Base-by-base conservation (phyloP, 2,329 filamentous ascomycete genomes). In the Fonsecaea pedrosoi region DNA sequence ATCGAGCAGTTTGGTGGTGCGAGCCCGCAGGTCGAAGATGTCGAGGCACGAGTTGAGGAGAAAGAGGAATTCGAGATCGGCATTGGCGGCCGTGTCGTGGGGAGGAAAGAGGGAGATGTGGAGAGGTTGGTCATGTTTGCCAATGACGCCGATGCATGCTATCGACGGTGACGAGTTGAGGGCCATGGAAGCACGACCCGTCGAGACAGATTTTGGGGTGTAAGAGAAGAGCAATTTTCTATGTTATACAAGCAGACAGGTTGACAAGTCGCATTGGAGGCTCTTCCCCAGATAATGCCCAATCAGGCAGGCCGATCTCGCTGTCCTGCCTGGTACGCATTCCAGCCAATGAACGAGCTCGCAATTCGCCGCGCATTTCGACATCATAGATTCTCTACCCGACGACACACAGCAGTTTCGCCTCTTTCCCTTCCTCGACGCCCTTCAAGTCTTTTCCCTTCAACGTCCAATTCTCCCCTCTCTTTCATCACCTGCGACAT, bases 91-190 rank as follows among this genome's bases (percentile, higher is more conserved):
- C 18, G 59, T 54, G 75, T 86, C 83, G 83, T 91, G 86, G 55
- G 89, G 90, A 60, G 92, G 91, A 80, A 97, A 97, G 77, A 96
- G 88, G 68, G 92, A 89, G 74, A 97, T 91, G 81, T 98, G 94
- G 71, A 98, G 90, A 66, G 94, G 95, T 77, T 97, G 97, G 82
- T 98, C 96, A 79, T 96, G 91, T 81, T 95, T 93, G 73, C 95
- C 94, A 74, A 99, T 96, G 60, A 98, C 85, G 79, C 93, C 94
- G 74, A 99, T 89, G 77, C 94, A 97, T 79, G 92, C 94, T 79
- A 98, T 95, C 40, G 90, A 92, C 35, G 94, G 90, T 63, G 78
- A 76, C 45, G 82, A 67, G 45, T 70, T 70, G 54, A 71, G 61
- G 25, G 67, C 69, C 71, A 71, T 73, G 18, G 25, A 45, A 55